Evolutionary conservation across 257 asterid genomes (phyloP).

Genomic region (Solanum megistacrolobum): DNA sequence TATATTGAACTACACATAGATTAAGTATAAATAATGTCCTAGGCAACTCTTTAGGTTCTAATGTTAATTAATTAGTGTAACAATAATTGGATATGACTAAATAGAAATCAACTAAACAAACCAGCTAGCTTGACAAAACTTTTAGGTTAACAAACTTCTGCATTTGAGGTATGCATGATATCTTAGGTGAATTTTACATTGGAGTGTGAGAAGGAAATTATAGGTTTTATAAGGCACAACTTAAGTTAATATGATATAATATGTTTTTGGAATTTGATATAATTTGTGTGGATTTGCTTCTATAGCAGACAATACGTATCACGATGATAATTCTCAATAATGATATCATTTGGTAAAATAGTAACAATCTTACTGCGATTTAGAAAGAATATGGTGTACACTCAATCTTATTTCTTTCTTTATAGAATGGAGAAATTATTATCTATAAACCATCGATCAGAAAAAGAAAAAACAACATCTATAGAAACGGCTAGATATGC

Average conservation of each 20-base stretch:
- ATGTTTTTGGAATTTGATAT: background rate
- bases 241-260: background rate
- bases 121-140: background rate
- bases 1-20: background rate
- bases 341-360: background rate
- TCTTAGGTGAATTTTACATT: background rate
- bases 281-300: background rate
- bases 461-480: background rate
- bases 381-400: too few species aligned
- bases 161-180: background rate
- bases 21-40: background rate
- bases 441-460: background rate
- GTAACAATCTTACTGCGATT: too few species aligned
- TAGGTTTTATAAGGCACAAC: background rate
- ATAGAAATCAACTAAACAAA: background rate
- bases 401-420: background rate
- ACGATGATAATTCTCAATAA: background rate
- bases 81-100: background rate
- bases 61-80: background rate
- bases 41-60: background rate
- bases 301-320: background rate
- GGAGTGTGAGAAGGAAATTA: background rate
- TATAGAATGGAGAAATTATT: fast-evolving
- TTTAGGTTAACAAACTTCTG: background rate
- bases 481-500: too few species aligned